Evolutionary conservation across 305 asterid species (phyloP).

Genomic region (Solanum chacoense): DNA sequence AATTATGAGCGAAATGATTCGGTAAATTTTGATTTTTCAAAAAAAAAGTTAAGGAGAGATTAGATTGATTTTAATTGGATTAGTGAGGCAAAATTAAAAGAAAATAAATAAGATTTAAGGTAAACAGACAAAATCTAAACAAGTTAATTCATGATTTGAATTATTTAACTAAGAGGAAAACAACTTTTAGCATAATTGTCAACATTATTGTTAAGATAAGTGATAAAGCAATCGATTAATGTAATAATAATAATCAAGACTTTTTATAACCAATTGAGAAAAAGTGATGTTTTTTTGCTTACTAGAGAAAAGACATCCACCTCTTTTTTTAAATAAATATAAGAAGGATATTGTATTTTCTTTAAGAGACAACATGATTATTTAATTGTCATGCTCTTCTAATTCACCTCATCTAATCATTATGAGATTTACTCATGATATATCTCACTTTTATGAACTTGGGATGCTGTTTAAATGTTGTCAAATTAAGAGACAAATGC

Average conservation of each 20-base stretch:
- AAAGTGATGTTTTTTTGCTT: neutral
- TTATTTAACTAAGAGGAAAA: neutral
- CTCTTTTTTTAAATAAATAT: neutral
- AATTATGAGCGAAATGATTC: neutral
- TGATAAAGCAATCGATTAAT: neutral
- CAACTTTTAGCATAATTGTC: neutral
- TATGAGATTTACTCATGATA: neutral
- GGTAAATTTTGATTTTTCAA: neutral
- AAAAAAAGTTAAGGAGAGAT: neutral
- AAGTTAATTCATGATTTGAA: neutral
- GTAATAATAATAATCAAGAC: neutral
- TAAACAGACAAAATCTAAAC: neutral
- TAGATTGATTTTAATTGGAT: neutral
- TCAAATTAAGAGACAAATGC: neutral
- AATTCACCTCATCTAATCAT: neutral
- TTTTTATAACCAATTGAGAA: neutral
- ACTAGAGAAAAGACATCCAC: constrained; percentile 19
- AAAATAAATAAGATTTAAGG: neutral
- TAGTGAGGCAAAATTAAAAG: neutral
- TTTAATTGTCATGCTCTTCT: constrained; percentile 29
- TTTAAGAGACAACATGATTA: constrained; percentile 36
- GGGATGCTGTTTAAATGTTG: neutral
- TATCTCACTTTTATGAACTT: neutral
- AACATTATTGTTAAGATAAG: neutral
- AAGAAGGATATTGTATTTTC: constrained; percentile 19